Percentiles rank a stretch among this genome's conserved stretches.
Evolutionary conservation across 208 protist genomes (phyloP).

Genomic region (Strigomonas oncopelti): DNA sequence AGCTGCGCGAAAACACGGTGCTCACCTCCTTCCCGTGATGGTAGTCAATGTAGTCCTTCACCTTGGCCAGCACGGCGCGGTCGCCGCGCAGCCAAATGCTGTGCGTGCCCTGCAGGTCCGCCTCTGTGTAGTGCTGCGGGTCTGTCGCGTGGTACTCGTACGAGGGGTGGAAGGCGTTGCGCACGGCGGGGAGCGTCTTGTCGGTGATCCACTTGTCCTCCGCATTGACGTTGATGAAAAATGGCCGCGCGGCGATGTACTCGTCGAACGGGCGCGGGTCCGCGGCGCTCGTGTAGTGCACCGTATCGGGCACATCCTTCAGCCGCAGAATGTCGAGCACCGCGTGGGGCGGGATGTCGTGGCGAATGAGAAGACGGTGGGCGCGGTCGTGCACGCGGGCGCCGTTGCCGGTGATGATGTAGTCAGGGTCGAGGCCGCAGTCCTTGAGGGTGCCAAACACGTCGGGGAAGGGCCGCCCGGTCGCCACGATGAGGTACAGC

Average conservation of each 20-base stretch:
- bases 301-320: slow-evolving; percentile 1
- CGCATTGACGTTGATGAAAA: slow-evolving; percentile 52
- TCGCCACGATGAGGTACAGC: slow-evolving; percentile 52
- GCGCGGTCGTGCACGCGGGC: slow-evolving; percentile 44
- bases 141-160: slow-evolving; percentile 44
- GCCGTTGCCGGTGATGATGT: slow-evolving; percentile 79
- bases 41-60: slow-evolving; percentile 31
- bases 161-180: slow-evolving; percentile 28
- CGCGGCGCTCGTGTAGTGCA: slow-evolving; percentile 1
- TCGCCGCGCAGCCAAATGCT: slow-evolving; percentile 37
- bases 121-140: slow-evolving; percentile 32
- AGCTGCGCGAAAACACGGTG: slow-evolving; percentile 28
- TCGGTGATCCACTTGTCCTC: slow-evolving; percentile 53
- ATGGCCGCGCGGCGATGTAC: slow-evolving; percentile 17
- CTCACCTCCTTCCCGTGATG: slow-evolving; percentile 20
- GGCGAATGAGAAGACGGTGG: slow-evolving; percentile 26
- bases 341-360: slow-evolving; percentile 32
- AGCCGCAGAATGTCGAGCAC: slow-evolving; percentile 55
- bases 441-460: slow-evolving; percentile 55
- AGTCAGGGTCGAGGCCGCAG: slow-evolving; percentile 34
- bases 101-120: slow-evolving; percentile 32
- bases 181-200: slow-evolving; percentile 21
- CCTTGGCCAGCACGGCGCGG: slow-evolving; percentile 19
- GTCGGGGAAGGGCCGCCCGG: slow-evolving; percentile 57
- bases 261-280: slow-evolving; percentile 9